Conservation (phyloP, 805 yeast genomes). For the Lipomyces spencermartinsiae region DNA sequence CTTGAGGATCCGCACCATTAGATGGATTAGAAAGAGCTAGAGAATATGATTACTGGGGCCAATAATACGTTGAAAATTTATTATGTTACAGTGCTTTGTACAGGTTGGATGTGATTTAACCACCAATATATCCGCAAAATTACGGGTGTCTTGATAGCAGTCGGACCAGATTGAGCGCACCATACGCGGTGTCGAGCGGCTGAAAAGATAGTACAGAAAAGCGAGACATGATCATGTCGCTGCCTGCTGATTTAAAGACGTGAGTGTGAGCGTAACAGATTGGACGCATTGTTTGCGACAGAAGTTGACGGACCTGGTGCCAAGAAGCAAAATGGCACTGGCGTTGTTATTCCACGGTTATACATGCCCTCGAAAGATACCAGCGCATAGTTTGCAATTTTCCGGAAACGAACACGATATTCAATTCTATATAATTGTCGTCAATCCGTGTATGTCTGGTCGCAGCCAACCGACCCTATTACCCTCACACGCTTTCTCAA, state of each 20-base stretch:
- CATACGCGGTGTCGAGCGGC: not conserved
- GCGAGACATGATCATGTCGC: not conserved
- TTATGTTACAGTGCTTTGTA: not conserved
- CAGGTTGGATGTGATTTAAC: not conserved
- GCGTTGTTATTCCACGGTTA: not conserved
- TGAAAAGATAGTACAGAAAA: no score
- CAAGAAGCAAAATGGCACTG: not conserved
- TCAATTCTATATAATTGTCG: not conserved
- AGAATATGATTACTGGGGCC: not conserved
- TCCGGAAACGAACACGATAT: not conserved
- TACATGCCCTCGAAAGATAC: not conserved
- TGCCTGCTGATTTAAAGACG: not conserved
- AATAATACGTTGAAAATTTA: not conserved
- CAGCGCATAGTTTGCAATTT: not conserved
- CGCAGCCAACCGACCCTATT: not conserved
- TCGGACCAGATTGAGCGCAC: not conserved
- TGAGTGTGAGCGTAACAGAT: no score
- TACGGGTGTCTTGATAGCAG: not conserved
- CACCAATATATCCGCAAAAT: conserved; percentile 1
- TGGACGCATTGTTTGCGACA: no score
- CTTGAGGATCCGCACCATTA: conserved; percentile 47
- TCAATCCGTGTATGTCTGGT: not conserved
- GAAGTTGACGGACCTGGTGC: no score
- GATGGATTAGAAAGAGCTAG: conserved; percentile 5
- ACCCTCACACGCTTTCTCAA: no score